Conservation (phyloP, 2,329 filamentous ascomycete species). For the Penicillium brasilianum region DNA sequence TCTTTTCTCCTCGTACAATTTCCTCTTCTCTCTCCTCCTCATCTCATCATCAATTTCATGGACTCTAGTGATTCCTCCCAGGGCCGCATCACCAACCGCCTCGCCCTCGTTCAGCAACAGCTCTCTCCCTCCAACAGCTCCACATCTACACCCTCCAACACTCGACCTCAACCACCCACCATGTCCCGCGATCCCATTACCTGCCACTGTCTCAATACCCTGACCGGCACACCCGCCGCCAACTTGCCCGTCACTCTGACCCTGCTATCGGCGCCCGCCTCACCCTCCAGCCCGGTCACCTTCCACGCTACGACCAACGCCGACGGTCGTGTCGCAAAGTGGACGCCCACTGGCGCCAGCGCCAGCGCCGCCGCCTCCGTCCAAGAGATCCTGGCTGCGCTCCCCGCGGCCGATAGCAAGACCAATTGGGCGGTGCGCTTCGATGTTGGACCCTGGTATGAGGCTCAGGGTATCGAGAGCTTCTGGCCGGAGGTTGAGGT, state of each 20-base stretch:
- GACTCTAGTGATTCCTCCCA: conserved; percentile 27
- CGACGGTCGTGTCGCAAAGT: conserved; percentile 54
- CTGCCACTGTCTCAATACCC: conserved; percentile 57
- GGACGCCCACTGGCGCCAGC: conserved; percentile 37
- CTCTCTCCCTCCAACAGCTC: conserved; percentile 25
- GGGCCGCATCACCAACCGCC: conserved; percentile 38
- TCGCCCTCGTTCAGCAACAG: conserved; percentile 43
- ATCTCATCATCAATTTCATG: conserved; percentile 23
- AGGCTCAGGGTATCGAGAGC: conserved; percentile 52
- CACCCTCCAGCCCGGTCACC: conserved; percentile 32
- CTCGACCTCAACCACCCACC: conserved; percentile 21
- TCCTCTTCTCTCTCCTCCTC: conserved; percentile 7
- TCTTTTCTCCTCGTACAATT: not conserved
- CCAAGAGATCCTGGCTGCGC: conserved; percentile 38
- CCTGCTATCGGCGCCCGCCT: conserved; percentile 61
- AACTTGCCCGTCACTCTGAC: conserved; percentile 56
- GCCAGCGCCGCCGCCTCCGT: conserved; percentile 29
- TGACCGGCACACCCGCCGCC: conserved; percentile 51
- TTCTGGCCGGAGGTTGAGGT: conserved; percentile 59
- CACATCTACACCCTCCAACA: conserved; percentile 15
- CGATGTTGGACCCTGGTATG: conserved; percentile 53
- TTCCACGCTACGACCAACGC: conserved; percentile 51
- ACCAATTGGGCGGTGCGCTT: conserved; percentile 55
- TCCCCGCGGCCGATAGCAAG: conserved; percentile 44
- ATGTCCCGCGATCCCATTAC: conserved; percentile 55